Conservation (phyloP, 331 rosid species). For the Quercus phellos region DNA sequence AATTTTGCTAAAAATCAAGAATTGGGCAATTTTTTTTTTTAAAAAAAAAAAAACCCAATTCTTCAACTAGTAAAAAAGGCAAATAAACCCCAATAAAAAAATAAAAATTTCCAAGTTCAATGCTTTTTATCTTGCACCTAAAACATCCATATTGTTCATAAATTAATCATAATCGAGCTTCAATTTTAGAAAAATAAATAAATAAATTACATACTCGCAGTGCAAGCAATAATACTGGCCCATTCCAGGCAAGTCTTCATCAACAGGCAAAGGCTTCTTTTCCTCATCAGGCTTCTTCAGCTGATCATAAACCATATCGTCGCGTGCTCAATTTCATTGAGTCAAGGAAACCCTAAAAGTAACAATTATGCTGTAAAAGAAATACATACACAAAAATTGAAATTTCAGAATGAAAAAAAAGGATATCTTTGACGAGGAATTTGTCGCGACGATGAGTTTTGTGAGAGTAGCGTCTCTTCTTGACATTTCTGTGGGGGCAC, state of each 20-base stretch:
- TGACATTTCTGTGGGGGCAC: conserved; percentile 86
- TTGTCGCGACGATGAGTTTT: conserved; percentile 67
- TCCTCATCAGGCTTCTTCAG: conserved; percentile 47
- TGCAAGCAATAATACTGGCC: conserved; percentile 82
- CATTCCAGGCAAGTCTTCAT: conserved; percentile 92
- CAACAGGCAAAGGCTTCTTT: conserved; percentile 50
- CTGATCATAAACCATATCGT: conserved; percentile 70
- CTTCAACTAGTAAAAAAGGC: background rate
- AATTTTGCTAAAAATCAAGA: background rate
- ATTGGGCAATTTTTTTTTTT: too few relatives aligned
- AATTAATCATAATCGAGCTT: background rate
- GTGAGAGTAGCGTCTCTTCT: conserved; percentile 84
- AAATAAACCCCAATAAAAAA: background rate
- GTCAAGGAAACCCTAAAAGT: conserved; percentile 28
- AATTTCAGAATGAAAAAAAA: conserved; percentile 12
- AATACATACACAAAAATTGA: background rate
- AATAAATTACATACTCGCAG: conserved; percentile 65
- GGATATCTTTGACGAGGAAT: conserved; percentile 74
- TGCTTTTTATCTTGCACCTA: background rate
- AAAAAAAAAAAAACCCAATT: too few relatives aligned
- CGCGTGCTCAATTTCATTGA: conserved; percentile 38
- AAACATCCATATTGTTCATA: background rate
- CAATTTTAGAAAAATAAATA: background rate
- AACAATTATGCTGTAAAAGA: background rate
- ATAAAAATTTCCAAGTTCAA: background rate